Evolutionary conservation across 179 eudicot species (phyloP).

Genomic region (Vitellaria paradoxa): DNA sequence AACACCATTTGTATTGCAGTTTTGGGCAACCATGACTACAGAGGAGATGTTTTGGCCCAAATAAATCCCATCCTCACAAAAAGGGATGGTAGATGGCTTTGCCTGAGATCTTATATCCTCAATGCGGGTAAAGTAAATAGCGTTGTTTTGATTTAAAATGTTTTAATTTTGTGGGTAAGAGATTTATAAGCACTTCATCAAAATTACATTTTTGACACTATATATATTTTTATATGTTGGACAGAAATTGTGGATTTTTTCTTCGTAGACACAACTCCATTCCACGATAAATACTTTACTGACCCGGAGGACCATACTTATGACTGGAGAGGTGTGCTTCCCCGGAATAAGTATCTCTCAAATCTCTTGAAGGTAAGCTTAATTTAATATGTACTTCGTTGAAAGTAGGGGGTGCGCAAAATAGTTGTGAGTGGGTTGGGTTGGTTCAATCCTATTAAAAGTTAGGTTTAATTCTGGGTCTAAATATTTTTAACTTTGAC

Average conservation of each 20-base stretch:
- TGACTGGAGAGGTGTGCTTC: conserved; percentile 85
- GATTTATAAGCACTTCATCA: too few species aligned
- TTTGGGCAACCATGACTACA: conserved; percentile 84
- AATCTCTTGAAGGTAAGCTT: conserved; percentile 37
- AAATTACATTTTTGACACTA: background rate
- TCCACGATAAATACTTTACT: conserved; percentile 62
- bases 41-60: conserved; percentile 74
- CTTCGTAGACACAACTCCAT: conserved; percentile 86
- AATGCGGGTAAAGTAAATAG: conserved; percentile 42
- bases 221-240: background rate
- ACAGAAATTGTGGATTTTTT: conserved; percentile 75
- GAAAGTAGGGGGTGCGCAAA: too few species aligned
- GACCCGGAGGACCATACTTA: conserved; percentile 42
- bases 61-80: conserved; percentile 48
- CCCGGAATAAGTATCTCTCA: conserved; percentile 52
- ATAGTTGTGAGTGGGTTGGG: too few species aligned
- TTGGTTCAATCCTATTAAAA: too few species aligned
- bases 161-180: background rate
- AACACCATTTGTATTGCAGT: conserved; percentile 31
- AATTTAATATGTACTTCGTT: too few species aligned
- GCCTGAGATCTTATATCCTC: conserved; percentile 62
- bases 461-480: too few species aligned
- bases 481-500: too few species aligned
- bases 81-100: conserved; percentile 65
- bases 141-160: background rate